Evolutionary conservation across 768 basidiomycete genomes (phyloP).

Genomic region (Tremella fuciformis): DNA sequence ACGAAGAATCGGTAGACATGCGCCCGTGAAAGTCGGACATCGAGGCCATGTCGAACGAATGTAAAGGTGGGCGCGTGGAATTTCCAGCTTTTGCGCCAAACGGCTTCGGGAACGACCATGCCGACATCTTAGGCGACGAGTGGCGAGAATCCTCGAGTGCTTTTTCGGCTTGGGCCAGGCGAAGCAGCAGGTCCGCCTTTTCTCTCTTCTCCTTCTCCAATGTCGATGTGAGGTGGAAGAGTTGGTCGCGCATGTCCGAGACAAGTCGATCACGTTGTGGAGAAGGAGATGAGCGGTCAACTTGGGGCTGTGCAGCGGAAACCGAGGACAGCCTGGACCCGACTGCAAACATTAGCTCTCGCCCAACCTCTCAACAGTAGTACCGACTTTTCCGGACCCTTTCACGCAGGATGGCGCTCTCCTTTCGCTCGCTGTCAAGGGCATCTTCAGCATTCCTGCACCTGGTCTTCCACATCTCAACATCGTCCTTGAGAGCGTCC

Average conservation of each 20-base stretch:
- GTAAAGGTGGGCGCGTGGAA: background rate
- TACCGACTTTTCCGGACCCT: constrained; percentile 50
- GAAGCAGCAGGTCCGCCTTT: constrained; percentile 9
- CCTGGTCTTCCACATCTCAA: constrained; percentile 78
- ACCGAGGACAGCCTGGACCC: constrained; percentile 42
- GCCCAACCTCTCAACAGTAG: background rate
- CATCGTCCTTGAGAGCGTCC: constrained; percentile 81
- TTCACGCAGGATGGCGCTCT: constrained; percentile 80
- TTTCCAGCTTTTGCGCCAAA: too few relatives aligned
- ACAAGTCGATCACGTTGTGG: background rate
- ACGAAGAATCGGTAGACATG: background rate
- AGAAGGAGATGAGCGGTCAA: background rate
- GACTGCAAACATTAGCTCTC: constrained; percentile 21
- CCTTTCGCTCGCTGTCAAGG: constrained; percentile 64
- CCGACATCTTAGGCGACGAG: background rate
- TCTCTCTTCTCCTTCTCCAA: constrained; percentile 51
- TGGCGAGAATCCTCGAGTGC: background rate
- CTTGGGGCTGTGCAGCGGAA: background rate
- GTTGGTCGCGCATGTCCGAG: constrained; percentile 44
- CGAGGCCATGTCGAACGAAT: background rate
- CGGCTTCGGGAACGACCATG: background rate
- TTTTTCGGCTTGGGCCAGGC: background rate
- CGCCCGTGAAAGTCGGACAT: background rate
- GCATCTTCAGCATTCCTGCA: constrained; percentile 74
- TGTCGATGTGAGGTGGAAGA: constrained; percentile 53